Base-by-base conservation (phyloP, 2,329 filamentous ascomycete species). In the Didymella glomerata region DNA sequence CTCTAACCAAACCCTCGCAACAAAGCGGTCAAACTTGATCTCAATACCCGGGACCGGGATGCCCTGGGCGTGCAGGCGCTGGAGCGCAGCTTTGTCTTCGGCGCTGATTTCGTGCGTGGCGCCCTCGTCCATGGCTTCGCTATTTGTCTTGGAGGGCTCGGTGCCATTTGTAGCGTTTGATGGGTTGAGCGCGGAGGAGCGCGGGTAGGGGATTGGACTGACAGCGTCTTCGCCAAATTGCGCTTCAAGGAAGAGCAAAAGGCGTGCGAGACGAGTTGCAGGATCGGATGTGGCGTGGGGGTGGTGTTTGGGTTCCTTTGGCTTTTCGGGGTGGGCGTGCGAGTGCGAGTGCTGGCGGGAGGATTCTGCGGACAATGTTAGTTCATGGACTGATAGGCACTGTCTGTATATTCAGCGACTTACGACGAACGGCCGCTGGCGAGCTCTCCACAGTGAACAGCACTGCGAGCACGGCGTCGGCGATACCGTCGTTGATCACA, bases 231-330 rank as follows among this genome's bases (percentile, higher is more conserved):
- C 83, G 62, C 95, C 95, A 73, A 99, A 99, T 76, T 99, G 95
- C 2, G 93, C 91, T 81, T 99, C 95, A 14, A 99, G 88, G 81
- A 99, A 97, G 87, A 97, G 91, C 79, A 96, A 90, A 20, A 99
- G 87, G 32, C 94, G 89, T 63, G 90, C 86, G 40, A 98, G 87
- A 40, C 92, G 90, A 68, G 96, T 92, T 44, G 89, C 83, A 0
- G 93, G 84, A 10, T 85, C 85, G 41, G 92, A 79, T 44, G 90
- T 85, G 13, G 89, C 85, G 76, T 96, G 92, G 0, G 89, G 90
- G 73, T 97, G 95, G 46, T 73, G 65, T 2, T 52, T 40, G 22
- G 53, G n/a, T 28, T 44, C 46, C 28, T 85, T 79, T 11, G 54
- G 49, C 22, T 61, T 66, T n/a, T 62, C 54, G 41, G 48, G 49